phyloP scores from a whole-genome alignment of 345 rosid genomes.

The Lepidium didymum region DNA sequence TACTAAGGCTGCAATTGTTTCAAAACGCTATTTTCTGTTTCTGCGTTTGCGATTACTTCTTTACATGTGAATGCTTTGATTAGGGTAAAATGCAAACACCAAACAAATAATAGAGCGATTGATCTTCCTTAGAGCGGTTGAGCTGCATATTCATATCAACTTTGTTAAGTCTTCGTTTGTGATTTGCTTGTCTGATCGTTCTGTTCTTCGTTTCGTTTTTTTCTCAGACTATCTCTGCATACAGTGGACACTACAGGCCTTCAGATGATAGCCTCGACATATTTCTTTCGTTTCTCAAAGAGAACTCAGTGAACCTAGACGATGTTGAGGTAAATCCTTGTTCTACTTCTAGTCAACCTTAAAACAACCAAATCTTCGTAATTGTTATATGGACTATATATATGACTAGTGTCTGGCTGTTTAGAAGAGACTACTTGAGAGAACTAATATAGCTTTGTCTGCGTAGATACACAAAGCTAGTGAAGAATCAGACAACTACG shows the following conservation, averaged over 20 bases:
- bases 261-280: slow-evolving; percentile 57
- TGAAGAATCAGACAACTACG: slow-evolving; percentile 60
- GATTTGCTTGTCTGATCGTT: not conserved
- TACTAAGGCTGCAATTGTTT: not conserved
- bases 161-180: not conserved
- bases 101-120: not conserved
- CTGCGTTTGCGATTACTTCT: not conserved
- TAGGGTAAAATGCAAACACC: not conserved
- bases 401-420: not conserved
- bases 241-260: slow-evolving; percentile 93
- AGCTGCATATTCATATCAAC: not conserved
- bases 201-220: not conserved
- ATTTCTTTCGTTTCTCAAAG: slow-evolving; percentile 58
- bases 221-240: slow-evolving; percentile 73
- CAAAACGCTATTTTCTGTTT: not conserved
- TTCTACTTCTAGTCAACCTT: not conserved
- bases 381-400: not conserved
- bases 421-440: not conserved
- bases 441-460: not conserved
- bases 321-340: slow-evolving; percentile 54
- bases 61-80: not conserved
- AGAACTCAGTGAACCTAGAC: slow-evolving; percentile 57
- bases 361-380: not conserved
- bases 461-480: slow-evolving; percentile 51
- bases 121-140: not conserved